Percentiles rank a stretch among this genome's conserved stretches.
Conservation (phyloP, 306 rosid genomes). For the Cucumis cinereus region DNA sequence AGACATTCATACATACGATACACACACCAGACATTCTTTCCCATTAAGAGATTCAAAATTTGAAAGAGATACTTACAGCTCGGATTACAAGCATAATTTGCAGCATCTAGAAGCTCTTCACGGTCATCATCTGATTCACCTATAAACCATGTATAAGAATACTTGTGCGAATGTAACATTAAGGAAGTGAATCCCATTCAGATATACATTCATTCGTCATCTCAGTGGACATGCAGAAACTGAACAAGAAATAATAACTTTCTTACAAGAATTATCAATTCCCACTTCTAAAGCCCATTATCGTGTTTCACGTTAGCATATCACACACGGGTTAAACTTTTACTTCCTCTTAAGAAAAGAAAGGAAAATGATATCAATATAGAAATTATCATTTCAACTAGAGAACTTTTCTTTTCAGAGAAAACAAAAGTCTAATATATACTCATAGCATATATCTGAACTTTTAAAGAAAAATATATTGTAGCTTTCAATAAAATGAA, state of each 20-base stretch:
- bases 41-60: background rate
- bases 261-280: background rate
- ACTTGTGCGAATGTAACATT: slow-evolving; percentile 7
- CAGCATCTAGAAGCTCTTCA: slow-evolving; percentile 65
- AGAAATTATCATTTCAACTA: background rate
- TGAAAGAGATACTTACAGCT: slow-evolving; percentile 41
- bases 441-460: background rate
- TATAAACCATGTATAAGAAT: slow-evolving; percentile 22
- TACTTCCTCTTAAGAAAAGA: background rate
- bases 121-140: slow-evolving; percentile 62
- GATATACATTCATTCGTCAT: background rate
- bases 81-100: slow-evolving; percentile 50
- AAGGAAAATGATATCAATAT: background rate
- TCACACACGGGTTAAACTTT: background rate
- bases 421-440: background rate
- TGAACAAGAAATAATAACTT: background rate
- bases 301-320: background rate
- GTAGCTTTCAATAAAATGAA: background rate
- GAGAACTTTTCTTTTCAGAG: background rate
- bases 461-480: background rate
- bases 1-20: background rate
- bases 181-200: background rate
- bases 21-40: background rate
- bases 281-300: background rate
- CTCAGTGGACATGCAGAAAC: background rate